These are phyloP conservation scores for Cercis canadensis DNA, from an alignment of 306 rosid genomes.

Conservation along the genomic window DNA sequence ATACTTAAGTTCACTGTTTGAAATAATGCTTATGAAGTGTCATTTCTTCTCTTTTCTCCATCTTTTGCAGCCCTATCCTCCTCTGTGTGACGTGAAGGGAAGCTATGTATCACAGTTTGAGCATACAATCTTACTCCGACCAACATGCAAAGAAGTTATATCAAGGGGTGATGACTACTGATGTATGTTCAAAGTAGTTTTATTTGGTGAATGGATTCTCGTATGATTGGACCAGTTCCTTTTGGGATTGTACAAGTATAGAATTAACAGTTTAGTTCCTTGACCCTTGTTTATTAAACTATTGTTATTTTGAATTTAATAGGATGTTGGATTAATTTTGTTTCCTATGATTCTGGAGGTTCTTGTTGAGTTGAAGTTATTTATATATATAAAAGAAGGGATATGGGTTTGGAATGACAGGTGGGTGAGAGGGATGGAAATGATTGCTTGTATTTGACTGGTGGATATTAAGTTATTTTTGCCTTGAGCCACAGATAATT, in stretches of 20 bases:
- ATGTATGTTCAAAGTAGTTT: slow-evolving; percentile 22
- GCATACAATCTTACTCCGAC: slow-evolving; percentile 90
- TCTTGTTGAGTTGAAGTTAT: too few species aligned
- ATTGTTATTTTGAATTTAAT: too few species aligned
- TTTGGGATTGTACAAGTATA: background rate
- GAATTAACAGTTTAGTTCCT: background rate
- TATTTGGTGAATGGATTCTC: background rate
- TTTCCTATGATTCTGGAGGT: too few species aligned
- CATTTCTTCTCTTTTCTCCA: background rate
- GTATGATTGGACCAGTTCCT: slow-evolving; percentile 11
- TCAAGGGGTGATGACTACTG: slow-evolving; percentile 93
- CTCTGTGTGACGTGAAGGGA: slow-evolving; percentile 86
- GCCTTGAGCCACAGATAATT: too few species aligned
- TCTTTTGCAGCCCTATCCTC: slow-evolving; percentile 77
- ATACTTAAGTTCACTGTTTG: background rate
- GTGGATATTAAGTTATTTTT: too few species aligned
- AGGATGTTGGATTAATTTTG: too few species aligned
- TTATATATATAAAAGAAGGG: too few species aligned
- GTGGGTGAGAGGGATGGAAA: too few species aligned
- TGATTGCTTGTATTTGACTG: too few species aligned
- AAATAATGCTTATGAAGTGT: slow-evolving; percentile 14
- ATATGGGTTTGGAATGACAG: too few species aligned
- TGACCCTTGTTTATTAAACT: background rate
- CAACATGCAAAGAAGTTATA: slow-evolving; percentile 97
- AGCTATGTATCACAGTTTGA: slow-evolving; percentile 95